Base-by-base conservation (phyloP, 371 early-diverging fungal species). In the Zopfochytrium polystomum region DNA sequence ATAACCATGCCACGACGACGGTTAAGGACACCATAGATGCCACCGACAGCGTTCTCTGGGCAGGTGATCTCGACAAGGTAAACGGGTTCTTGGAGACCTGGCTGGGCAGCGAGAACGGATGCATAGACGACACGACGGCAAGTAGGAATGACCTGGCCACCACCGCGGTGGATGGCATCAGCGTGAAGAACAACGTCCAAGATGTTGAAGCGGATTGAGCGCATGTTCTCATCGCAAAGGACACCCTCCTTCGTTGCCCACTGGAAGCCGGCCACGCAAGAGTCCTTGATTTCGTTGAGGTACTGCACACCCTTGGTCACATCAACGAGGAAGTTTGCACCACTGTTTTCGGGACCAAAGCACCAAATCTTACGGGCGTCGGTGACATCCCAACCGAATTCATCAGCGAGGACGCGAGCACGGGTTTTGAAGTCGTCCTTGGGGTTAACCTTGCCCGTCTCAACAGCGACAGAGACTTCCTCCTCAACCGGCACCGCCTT, bases 101-200 rank as follows among this genome's bases (percentile, higher is more conserved):
- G 99, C 27, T 72, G 55, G 65, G 99, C 96, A 55, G 91, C 84
- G 58, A 98, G 82, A 47, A 87, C 68, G 57, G 98, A 87, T 52
- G 99, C 99, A 72, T 94, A 95, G 69, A 90, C 79, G 62, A 93
- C 95, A 80, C 97, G 93, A 79, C 98, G 95, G 80, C 89, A 85
- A 54, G 99, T 96, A 50, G 98, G 96, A 73, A 96, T 93, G 70
- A 99, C 88, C 81, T 99, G 99, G 74, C 96, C 97, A 71, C 93
- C 97, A 82, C 99, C 98, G 82, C 99, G 91, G 85, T 99, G 99
- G 79, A 99, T 99, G 69, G 99, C 93, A 87, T 99, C 99, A 74
- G 98, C 92, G 81, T 99, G 99, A 47, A 99, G 87, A 22, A 89
- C 86, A 53, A 97, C 95, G 88, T 99, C 99, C 46, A 92, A 75